These are phyloP conservation scores for Trichoderma gracile DNA, from an alignment of 2,329 filamentous ascomycete species.

Conservation along the genomic window DNA sequence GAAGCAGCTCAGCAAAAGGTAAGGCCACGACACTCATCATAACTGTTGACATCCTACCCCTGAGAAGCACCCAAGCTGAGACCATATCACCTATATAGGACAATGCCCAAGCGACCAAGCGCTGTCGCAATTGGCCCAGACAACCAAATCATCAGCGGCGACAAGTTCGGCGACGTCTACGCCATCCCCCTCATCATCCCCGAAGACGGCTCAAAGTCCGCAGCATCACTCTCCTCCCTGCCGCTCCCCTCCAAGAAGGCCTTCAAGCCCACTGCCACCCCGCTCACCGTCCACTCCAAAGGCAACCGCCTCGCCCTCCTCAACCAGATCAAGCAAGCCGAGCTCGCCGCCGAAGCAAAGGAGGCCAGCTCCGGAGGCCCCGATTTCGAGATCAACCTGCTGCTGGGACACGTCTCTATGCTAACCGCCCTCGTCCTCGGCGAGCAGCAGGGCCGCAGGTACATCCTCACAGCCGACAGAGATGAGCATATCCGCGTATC, in stretches of 20 bases:
- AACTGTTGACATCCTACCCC: background rate
- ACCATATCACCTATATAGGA: constrained; percentile 48
- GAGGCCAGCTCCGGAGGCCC: constrained; percentile 41
- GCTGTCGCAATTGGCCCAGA: constrained; percentile 70
- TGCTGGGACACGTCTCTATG: constrained; percentile 94
- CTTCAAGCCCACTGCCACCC: constrained; percentile 55
- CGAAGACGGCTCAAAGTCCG: constrained; percentile 23
- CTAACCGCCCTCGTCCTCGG: constrained; percentile 72
- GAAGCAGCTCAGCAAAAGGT: constrained; percentile 72
- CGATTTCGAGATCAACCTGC: constrained; percentile 71
- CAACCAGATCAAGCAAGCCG: constrained; percentile 55
- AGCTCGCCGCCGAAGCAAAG: constrained; percentile 34
- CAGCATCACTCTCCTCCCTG: constrained; percentile 25
- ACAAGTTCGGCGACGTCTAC: constrained; percentile 98
- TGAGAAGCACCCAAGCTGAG: background rate
- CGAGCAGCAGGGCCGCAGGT: constrained; percentile 45
- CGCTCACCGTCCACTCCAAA: constrained; percentile 63
- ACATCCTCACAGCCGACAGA: constrained; percentile 58
- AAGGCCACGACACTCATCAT: constrained; percentile 26
- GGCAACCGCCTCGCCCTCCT: constrained; percentile 62
- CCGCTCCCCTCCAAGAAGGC: constrained; percentile 34
- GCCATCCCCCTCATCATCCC: constrained; percentile 65
- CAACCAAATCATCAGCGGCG: constrained; percentile 74
- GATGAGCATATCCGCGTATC: constrained; percentile 84
- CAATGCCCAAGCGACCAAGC: constrained; percentile 87